Conservation (phyloP, 495 filamentous ascomycete species). For the Neurospora terricola region DNA sequence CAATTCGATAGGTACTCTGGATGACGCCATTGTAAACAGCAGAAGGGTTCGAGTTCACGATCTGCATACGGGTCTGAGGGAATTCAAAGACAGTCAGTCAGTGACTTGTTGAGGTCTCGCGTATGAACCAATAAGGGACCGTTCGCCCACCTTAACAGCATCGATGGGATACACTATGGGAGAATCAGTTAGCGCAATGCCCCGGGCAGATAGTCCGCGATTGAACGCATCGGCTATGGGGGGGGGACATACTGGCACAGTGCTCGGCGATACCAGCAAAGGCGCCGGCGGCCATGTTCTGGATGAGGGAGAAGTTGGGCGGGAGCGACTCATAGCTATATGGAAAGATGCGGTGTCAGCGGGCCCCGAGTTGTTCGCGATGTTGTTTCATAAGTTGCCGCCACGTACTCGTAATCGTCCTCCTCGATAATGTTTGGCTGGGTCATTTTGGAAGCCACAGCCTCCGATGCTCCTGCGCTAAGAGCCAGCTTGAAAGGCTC, state of each 20-base stretch:
- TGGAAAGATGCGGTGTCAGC: constrained; percentile 1
- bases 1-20: constrained; percentile 85
- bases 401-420: constrained; percentile 49
- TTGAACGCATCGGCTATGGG: not conserved
- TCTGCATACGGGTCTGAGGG: constrained; percentile 88
- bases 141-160: constrained; percentile 75
- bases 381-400: not conserved
- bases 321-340: constrained; percentile 49
- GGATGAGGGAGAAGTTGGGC: constrained; percentile 48
- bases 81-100: constrained; percentile 16
- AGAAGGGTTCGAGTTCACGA: constrained; percentile 77
- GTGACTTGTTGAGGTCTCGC: not conserved
- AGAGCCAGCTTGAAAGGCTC: constrained; percentile 42
- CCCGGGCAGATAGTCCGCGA: not conserved
- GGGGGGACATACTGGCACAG: constrained; percentile 44
- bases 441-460: constrained; percentile 47
- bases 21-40: constrained; percentile 85
- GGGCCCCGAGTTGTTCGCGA: not conserved
- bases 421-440: constrained; percentile 42
- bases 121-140: not conserved
- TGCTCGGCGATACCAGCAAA: constrained; percentile 81
- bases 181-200: constrained; percentile 43
- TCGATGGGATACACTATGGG: constrained; percentile 94
- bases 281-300: constrained; percentile 88
- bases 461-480: constrained; percentile 43